Evolutionary conservation across 1,284 basidiomycete genomes (phyloP).

Genomic region (Vanrija sp.): DNA sequence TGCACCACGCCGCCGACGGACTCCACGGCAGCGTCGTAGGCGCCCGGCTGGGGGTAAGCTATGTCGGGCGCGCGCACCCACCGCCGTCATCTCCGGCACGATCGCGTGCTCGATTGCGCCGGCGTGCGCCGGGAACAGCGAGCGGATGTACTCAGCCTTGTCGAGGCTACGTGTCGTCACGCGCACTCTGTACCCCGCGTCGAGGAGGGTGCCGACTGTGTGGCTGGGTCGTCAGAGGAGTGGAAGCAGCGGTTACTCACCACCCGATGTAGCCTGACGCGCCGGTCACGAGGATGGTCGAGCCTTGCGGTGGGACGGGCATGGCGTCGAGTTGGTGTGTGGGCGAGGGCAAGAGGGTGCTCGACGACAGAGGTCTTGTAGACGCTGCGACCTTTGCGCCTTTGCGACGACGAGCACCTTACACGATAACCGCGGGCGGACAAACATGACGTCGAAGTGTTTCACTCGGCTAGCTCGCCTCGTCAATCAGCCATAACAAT

Average conservation of each 20-base stretch:
- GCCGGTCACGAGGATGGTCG: neutral
- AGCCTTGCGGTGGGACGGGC: no score
- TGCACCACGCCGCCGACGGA: slow-evolving; percentile 58
- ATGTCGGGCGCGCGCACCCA: neutral
- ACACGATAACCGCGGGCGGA: no score
- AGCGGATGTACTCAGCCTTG: neutral
- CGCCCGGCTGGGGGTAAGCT: slow-evolving; percentile 52
- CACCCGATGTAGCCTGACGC: neutral
- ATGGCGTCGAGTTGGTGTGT: no score
- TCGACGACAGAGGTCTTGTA: no score
- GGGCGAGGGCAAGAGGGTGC: no score
- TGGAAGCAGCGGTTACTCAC: neutral
- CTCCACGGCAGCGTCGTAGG: slow-evolving; percentile 65
- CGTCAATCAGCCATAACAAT: no score
- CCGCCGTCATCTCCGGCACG: neutral
- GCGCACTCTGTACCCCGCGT: neutral
- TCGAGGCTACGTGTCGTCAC: no score
- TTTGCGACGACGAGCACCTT: no score
- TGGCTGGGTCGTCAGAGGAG: neutral
- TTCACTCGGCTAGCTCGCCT: no score
- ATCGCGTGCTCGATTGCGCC: neutral
- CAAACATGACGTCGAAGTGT: no score
- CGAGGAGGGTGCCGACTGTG: neutral
- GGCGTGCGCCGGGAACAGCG: neutral
- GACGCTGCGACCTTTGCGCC: no score